Conservation (phyloP, 345 rosid genomes). For the Stellera chamaejasme region DNA sequence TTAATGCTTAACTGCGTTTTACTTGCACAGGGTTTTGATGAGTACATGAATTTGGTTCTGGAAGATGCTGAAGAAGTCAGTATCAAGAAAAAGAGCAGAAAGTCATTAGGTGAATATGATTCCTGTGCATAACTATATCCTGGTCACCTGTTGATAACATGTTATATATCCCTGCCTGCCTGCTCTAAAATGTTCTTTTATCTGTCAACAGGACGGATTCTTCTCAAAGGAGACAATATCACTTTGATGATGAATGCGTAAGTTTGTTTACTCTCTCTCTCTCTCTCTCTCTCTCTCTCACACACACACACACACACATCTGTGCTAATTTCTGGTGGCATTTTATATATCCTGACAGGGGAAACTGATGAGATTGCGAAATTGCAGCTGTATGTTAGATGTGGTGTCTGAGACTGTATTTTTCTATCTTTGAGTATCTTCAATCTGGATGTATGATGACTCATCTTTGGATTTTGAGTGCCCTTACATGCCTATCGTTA, state of each 20-base stretch:
- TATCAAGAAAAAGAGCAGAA: slow-evolving; percentile 78
- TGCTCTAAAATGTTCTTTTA: slow-evolving; percentile 1
- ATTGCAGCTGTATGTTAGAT: not conserved
- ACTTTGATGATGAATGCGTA: slow-evolving; percentile 93
- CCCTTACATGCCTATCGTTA: too few species aligned
- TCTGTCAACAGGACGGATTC: slow-evolving; percentile 68
- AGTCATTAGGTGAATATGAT: slow-evolving; percentile 48
- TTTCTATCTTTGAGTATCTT: not conserved
- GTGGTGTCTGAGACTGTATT: not conserved
- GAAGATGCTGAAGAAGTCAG: slow-evolving; percentile 97
- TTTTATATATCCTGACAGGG: slow-evolving; percentile 25
- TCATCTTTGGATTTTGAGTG: not conserved
- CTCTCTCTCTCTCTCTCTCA: not conserved
- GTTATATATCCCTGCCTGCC: too few species aligned
- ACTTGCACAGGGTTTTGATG: slow-evolving; percentile 73
- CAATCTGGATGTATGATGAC: slow-evolving; percentile 11
- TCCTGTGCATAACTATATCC: not conserved
- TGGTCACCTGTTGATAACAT: not conserved
- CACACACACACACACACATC: too few species aligned
- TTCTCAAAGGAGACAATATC: slow-evolving; percentile 89
- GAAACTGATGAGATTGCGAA: slow-evolving; percentile 29
- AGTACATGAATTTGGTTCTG: slow-evolving; percentile 93
- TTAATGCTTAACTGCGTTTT: slow-evolving; percentile 2
- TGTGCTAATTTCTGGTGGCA: too few species aligned
- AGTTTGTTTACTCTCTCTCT: slow-evolving; percentile 12